Evolutionary conservation across 2,329 filamentous ascomycete genomes (phyloP).

Genomic region (Apiospora arundinis): DNA sequence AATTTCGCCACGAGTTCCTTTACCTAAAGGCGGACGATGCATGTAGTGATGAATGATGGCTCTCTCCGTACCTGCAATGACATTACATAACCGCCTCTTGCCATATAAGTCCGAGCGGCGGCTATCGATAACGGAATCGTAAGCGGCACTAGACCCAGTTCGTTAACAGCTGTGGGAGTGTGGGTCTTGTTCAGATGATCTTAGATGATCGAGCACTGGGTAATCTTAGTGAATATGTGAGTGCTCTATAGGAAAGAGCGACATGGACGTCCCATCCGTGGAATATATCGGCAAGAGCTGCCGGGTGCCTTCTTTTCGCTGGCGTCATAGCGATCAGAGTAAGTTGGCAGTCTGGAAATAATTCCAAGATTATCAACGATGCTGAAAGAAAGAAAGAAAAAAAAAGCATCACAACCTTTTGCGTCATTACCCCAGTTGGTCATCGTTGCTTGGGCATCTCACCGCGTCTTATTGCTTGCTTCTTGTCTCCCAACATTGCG

Average conservation of each 20-base stretch:
- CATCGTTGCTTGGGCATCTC: background rate
- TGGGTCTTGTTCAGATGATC: background rate
- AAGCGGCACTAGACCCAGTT: conserved; percentile 5
- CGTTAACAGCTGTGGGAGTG: background rate
- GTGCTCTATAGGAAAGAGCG: background rate
- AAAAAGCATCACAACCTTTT: background rate
- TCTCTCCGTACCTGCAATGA: background rate
- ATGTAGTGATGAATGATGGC: conserved; percentile 13
- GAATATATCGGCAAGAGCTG: too few species aligned
- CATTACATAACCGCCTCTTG: conserved; percentile 12
- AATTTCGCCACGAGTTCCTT: background rate
- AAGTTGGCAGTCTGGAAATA: background rate
- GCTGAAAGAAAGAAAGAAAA: too few species aligned
- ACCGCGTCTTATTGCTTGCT: background rate
- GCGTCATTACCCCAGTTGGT: background rate
- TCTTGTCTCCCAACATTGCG: background rate
- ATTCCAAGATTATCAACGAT: background rate
- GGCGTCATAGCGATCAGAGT: background rate
- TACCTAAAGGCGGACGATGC: background rate
- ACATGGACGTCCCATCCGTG: too few species aligned
- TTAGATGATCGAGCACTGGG: background rate
- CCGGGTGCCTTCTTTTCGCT: too few species aligned
- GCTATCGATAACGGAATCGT: conserved; percentile 5
- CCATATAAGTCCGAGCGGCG: background rate
- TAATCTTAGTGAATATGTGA: background rate